Conservation (phyloP, 164 flowering plant species). For the Macadamia tetraphylla region DNA sequence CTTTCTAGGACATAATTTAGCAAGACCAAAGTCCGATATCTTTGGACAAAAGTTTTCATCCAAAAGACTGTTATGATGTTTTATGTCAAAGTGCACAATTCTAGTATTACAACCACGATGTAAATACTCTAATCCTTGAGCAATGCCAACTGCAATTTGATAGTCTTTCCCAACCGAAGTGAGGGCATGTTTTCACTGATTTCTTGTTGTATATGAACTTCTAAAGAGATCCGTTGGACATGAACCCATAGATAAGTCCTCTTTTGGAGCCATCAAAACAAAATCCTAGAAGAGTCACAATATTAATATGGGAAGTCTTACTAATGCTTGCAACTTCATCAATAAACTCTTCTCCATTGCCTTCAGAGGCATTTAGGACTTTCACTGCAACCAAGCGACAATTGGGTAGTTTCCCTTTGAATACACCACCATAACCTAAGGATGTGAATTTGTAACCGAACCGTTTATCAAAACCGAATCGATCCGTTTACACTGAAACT, state of each 20-base stretch:
- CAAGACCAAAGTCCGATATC: conserved; percentile 41
- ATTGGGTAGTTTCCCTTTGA: neutral
- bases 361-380: neutral
- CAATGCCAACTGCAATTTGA: conserved; percentile 33
- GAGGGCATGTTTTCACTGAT: neutral
- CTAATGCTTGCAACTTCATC: conserved; percentile 27
- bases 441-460: too few species aligned
- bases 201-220: neutral
- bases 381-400: neutral
- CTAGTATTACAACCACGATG: conserved; percentile 41
- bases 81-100: conserved; percentile 43
- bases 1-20: conserved; percentile 25
- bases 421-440: neutral
- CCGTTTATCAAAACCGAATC: too few species aligned
- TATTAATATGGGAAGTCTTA: conserved; percentile 21
- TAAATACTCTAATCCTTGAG: conserved; percentile 39
- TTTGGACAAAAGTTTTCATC: conserved; percentile 36
- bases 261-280: conserved; percentile 17
- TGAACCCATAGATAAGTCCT: conserved; percentile 27
- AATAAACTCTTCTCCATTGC: conserved; percentile 10
- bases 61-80: conserved; percentile 40
- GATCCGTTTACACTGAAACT: too few species aligned
- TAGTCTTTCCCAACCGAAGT: conserved; percentile 25
- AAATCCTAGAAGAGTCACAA: conserved; percentile 17
- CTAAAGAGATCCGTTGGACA: conserved; percentile 28